Evolutionary conservation across 495 filamentous ascomycete genomes (phyloP).

Genomic region (Alectoria sarmentosa): DNA sequence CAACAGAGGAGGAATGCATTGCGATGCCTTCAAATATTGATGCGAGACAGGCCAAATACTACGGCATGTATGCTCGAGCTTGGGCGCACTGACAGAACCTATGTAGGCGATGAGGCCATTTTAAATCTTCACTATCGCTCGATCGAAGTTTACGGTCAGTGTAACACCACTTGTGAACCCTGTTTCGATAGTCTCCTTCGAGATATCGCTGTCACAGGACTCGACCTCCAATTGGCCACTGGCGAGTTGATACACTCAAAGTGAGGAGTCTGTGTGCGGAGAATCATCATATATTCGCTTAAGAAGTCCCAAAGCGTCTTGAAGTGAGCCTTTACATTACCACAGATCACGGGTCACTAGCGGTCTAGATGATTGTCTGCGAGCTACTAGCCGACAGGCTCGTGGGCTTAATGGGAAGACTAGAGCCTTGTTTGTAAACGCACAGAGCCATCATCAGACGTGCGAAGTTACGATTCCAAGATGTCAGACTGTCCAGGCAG

Average conservation of each 20-base stretch:
- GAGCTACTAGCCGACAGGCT: background rate
- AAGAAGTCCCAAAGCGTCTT: background rate
- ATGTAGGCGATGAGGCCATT: background rate
- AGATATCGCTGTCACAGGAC: background rate
- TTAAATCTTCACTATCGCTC: background rate
- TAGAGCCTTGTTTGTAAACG: background rate
- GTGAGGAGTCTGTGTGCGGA: background rate
- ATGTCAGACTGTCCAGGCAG: background rate
- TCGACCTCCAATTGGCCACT: background rate
- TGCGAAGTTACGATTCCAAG: background rate
- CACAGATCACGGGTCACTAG: background rate
- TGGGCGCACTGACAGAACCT: background rate
- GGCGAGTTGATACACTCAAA: background rate
- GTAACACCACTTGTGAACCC: background rate
- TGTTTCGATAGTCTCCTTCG: background rate
- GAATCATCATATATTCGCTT: background rate
- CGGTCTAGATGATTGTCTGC: background rate
- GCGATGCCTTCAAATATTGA: background rate
- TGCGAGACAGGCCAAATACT: background rate
- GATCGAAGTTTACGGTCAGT: background rate
- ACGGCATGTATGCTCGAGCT: background rate
- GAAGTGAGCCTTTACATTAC: background rate
- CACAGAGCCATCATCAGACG: background rate
- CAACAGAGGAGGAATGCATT: background rate
- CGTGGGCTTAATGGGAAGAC: background rate